Percentiles rank a stretch among this genome's conserved stretches.
These are phyloP conservation scores for Serendipita sp. DNA, from an alignment of 768 basidiomycete genomes.

Conservation along the genomic window DNA sequence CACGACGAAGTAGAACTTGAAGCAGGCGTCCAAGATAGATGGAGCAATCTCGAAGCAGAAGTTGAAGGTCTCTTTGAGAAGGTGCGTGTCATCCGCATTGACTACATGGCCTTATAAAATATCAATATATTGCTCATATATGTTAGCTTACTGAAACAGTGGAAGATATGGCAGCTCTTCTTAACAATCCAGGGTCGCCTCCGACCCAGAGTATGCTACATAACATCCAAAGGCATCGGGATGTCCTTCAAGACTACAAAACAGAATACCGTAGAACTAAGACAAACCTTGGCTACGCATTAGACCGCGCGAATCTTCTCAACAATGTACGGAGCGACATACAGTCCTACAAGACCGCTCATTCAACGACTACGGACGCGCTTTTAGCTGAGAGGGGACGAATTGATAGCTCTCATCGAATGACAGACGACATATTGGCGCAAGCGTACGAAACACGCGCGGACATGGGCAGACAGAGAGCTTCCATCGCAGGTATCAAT, in stretches of 20 bases:
- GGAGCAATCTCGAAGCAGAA: constrained; percentile 73
- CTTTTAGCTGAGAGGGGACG: constrained; percentile 72
- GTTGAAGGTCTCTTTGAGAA: constrained; percentile 75
- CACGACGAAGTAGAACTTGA: constrained; percentile 43
- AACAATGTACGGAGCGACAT: constrained; percentile 90
- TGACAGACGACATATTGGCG: constrained; percentile 88
- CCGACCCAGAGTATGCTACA: constrained; percentile 76
- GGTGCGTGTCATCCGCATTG: constrained; percentile 27
- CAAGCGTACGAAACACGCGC: constrained; percentile 96
- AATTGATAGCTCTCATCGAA: constrained; percentile 85
- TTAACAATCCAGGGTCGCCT: constrained; percentile 47
- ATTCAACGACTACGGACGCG: constrained; percentile 67
- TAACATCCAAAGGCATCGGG: constrained; percentile 77
- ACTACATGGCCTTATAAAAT: background rate
- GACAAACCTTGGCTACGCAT: constrained; percentile 66
- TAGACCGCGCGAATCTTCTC: constrained; percentile 77
- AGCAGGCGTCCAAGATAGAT: constrained; percentile 48
- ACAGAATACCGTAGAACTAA: constrained; percentile 77
- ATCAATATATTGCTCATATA: constrained; percentile 8
- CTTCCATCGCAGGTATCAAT: constrained; percentile 62
- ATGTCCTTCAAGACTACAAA: constrained; percentile 75
- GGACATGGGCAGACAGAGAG: constrained; percentile 74
- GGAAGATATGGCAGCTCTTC: constrained; percentile 53
- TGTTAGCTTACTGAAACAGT: constrained; percentile 72
- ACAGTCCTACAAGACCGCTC: constrained; percentile 70